These are phyloP conservation scores for Licmophora abbreviata DNA, from an alignment of 108 stramenopile genomes.

Conservation along the genomic window DNA sequence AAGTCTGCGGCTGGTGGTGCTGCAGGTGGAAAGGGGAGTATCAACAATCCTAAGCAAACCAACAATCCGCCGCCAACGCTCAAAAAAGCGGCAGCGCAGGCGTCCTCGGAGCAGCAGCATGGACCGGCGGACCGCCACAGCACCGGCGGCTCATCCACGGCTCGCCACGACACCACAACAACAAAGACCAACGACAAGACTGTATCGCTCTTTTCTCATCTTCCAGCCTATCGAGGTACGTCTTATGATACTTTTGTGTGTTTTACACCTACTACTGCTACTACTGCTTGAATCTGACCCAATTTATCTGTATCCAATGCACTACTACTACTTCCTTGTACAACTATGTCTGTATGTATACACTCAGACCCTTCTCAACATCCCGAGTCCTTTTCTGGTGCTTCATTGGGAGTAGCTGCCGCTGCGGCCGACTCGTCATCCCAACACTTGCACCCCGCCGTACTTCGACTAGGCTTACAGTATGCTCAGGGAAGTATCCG, in stretches of 20 bases:
- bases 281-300: too few species aligned
- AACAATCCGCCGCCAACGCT: too few species aligned
- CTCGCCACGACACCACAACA: not conserved
- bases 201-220: slow-evolving; percentile 81
- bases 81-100: too few species aligned
- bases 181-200: slow-evolving; percentile 27
- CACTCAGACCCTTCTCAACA: not conserved
- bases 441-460: slow-evolving; percentile 70
- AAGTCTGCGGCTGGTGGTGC: slow-evolving; percentile 50
- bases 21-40: not conserved
- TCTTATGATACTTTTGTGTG: too few species aligned
- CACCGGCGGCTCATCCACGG: too few species aligned
- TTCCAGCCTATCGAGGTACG: slow-evolving; percentile 61
- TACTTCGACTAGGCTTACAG: slow-evolving; percentile 69
- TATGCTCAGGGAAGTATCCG: slow-evolving; percentile 76
- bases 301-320: too few species aligned
- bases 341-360: too few species aligned
- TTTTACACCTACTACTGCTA: too few species aligned
- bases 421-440: slow-evolving; percentile 3
- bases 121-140: too few species aligned
- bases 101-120: too few species aligned
- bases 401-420: not conserved
- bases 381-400: slow-evolving; percentile 1
- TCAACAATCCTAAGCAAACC: slow-evolving; percentile 2
- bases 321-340: too few species aligned